These are phyloP conservation scores for Hansenula lynferdii DNA, from an alignment of 1,139 yeast species.

Conservation along the genomic window DNA sequence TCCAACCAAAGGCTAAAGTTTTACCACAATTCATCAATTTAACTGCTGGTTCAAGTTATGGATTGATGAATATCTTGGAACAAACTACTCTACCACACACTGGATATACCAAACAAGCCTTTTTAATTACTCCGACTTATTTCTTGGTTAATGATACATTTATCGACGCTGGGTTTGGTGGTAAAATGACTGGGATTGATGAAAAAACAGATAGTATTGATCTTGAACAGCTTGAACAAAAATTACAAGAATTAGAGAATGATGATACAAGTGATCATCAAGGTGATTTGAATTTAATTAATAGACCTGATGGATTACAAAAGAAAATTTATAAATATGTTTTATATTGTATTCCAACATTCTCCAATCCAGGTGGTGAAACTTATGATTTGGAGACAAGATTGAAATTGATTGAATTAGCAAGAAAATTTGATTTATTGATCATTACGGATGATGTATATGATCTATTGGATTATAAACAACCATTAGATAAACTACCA, in stretches of 20 bases:
- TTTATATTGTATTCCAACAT: slow-evolving; percentile 80
- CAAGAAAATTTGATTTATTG: slow-evolving; percentile 72
- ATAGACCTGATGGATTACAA: slow-evolving; percentile 39
- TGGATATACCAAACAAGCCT: slow-evolving; percentile 56
- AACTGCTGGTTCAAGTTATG: slow-evolving; percentile 87
- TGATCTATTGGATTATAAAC: slow-evolving; percentile 57
- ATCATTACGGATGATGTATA: slow-evolving; percentile 84
- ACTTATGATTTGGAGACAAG: slow-evolving; percentile 53
- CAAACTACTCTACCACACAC: slow-evolving; percentile 50
- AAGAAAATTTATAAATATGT: slow-evolving; percentile 66
- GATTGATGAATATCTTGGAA: slow-evolving; percentile 65
- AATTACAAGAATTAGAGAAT: slow-evolving; percentile 27
- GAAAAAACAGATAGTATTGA: slow-evolving; percentile 58
- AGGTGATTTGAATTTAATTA: slow-evolving; percentile 24
- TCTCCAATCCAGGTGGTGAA: slow-evolving; percentile 81
- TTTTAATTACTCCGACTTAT: slow-evolving; percentile 81
- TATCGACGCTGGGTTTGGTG: slow-evolving; percentile 75
- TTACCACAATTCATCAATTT: slow-evolving; percentile 57
- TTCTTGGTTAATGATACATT: slow-evolving; percentile 72
- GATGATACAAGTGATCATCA: slow-evolving; percentile 12
- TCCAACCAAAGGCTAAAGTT: slow-evolving; percentile 28
- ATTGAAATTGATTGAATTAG: slow-evolving; percentile 52
- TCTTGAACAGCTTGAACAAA: slow-evolving; percentile 53
- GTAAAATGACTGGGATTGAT: slow-evolving; percentile 58
- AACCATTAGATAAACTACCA: slow-evolving; percentile 25